Evolutionary conservation across 2,329 filamentous ascomycete species (phyloP).

Genomic region (Fusarium avenaceum): DNA sequence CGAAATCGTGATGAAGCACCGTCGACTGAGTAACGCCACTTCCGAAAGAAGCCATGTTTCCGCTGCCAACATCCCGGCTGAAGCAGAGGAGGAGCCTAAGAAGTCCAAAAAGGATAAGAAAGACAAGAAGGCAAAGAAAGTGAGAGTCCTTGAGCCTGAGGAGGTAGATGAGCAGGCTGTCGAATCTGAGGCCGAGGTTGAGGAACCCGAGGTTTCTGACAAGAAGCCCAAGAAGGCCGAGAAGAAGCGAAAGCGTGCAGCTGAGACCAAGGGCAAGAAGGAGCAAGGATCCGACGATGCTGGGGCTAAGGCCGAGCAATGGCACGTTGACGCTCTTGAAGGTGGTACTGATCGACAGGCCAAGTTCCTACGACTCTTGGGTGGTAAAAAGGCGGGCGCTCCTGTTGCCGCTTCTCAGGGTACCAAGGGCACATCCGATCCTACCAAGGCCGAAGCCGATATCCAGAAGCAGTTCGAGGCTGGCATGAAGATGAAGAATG

Average conservation of each 20-base stretch:
- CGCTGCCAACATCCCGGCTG: conserved; percentile 23
- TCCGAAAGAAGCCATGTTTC: conserved; percentile 45
- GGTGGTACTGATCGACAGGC: conserved; percentile 65
- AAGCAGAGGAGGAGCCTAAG: conserved; percentile 42
- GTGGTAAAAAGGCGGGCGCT: conserved; percentile 62
- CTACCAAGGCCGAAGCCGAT: conserved; percentile 62
- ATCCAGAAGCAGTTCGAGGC: conserved; percentile 69
- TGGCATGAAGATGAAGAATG: conserved; percentile 69
- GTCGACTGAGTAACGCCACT: conserved; percentile 51
- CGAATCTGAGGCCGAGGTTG: conserved; percentile 23
- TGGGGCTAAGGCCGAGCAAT: conserved; percentile 56
- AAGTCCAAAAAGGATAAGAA: conserved; percentile 49
- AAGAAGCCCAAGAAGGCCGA: conserved; percentile 54
- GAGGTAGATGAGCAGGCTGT: conserved; percentile 44
- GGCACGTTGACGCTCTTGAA: conserved; percentile 66
- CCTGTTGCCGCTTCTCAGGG: conserved; percentile 40
- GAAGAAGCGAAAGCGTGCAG: conserved; percentile 55
- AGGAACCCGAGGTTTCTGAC: conserved; percentile 39
- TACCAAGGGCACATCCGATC: conserved; percentile 52
- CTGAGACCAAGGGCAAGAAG: conserved; percentile 43
- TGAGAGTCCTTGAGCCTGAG: conserved; percentile 22
- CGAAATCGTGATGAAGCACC: conserved; percentile 52
- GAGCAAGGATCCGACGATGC: conserved; percentile 29
- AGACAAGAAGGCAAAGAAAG: conserved; percentile 49
- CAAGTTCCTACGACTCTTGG: conserved; percentile 70